Conservation (phyloP, 177 flowering plant genomes). For the Vitis hybrid region DNA sequence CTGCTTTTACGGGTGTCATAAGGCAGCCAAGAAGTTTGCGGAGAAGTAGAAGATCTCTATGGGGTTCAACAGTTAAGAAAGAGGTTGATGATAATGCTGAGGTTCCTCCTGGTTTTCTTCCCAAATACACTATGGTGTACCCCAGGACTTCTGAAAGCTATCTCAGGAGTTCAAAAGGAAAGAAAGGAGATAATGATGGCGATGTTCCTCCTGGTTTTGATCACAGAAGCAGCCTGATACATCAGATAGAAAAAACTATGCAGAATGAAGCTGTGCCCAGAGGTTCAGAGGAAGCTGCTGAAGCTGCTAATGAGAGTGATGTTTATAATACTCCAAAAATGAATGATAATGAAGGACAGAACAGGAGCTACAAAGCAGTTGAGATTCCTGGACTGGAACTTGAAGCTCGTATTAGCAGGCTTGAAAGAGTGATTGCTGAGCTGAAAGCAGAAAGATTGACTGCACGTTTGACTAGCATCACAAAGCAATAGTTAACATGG, state of each 20-base stretch:
- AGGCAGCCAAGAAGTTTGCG: not conserved
- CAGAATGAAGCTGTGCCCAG: not conserved
- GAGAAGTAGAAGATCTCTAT: not conserved
- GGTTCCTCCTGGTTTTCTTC: slow-evolving; percentile 7
- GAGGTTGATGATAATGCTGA: not conserved
- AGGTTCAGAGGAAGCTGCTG: not conserved
- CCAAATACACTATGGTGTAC: not conserved
- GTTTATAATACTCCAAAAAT: too few relatives aligned
- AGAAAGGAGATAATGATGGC: not conserved
- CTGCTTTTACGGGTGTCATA: too few relatives aligned
- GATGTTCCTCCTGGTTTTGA: not conserved
- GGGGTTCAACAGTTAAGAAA: not conserved
- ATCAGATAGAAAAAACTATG: not conserved
- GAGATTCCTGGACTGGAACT: not conserved
- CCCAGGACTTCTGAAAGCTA: not conserved
- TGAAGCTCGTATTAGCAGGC: slow-evolving; percentile 3
- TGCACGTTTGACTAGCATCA: not conserved
- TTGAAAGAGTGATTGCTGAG: slow-evolving; percentile 2
- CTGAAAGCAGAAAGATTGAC: not conserved
- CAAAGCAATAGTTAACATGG: too few relatives aligned
- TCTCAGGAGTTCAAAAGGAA: not conserved
- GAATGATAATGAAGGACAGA: not conserved
- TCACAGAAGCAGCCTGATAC: not conserved
- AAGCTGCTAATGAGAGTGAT: too few relatives aligned
- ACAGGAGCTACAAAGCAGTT: not conserved